A percentile compares a stretch with the other conserved stretches of the same genome.
Evolutionary conservation across 192 early-diverging fungal species (phyloP).

Genomic region (Coemansia sp.): DNA sequence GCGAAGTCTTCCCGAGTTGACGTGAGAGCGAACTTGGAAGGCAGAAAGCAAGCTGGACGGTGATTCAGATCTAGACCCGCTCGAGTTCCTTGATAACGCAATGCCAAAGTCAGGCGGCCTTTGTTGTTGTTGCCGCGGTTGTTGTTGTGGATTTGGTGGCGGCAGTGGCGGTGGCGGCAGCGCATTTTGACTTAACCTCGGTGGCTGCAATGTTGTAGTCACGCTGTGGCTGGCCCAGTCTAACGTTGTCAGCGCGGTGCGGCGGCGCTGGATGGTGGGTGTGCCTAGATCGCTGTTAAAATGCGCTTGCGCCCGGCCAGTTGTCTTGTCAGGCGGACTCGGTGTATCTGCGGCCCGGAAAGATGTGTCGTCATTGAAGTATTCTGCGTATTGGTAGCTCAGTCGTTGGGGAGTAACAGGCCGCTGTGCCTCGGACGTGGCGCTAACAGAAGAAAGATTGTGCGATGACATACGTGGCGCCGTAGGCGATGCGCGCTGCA

Average conservation of each 20-base stretch:
- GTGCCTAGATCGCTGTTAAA: slow-evolving; percentile 15
- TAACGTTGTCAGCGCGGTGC: slow-evolving; percentile 41
- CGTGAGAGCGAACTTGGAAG: slow-evolving; percentile 28
- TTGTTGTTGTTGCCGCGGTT: not conserved
- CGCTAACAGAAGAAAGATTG: slow-evolving; percentile 20
- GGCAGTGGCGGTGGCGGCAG: slow-evolving; percentile 13
- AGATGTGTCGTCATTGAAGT: not conserved
- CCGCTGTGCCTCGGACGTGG: slow-evolving; percentile 7
- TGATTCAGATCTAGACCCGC: slow-evolving; percentile 11
- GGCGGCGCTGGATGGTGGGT: slow-evolving; percentile 41
- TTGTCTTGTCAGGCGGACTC: slow-evolving; percentile 32
- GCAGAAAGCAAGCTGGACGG: slow-evolving; percentile 38
- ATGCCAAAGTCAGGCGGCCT: not conserved
- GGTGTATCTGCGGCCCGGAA: slow-evolving; percentile 29
- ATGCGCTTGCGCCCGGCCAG: slow-evolving; percentile 22
- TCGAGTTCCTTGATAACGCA: not conserved
- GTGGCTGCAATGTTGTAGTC: not conserved
- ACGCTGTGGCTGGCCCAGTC: slow-evolving; percentile 27
- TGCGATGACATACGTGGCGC: not conserved
- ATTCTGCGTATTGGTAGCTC: slow-evolving; percentile 31
- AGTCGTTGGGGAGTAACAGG: slow-evolving; percentile 19
- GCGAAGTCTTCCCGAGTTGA: slow-evolving; percentile 26
- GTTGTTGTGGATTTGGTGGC: slow-evolving; percentile 15
- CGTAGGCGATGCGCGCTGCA: not conserved
- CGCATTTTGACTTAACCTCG: slow-evolving; percentile 1